Base-by-base conservation (phyloP, 164 flowering plant species). In the Nelumbo lutea region DNA sequence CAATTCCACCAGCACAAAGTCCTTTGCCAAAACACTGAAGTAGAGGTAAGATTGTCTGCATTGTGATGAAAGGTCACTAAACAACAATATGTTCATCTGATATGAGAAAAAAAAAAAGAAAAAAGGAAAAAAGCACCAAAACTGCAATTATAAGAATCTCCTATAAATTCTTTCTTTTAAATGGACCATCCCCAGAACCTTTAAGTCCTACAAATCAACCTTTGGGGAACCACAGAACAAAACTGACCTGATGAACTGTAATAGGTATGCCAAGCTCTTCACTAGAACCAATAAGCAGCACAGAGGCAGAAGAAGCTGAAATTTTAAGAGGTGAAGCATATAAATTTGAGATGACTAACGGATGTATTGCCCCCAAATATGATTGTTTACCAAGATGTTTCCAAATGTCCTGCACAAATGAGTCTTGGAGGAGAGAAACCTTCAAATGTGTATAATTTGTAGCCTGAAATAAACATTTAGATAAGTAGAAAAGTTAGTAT, bases 221-320 rank as follows among this genome's bases (percentile, higher is more conserved):
- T 59, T 59, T 3, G 38, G 10, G 76, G 56, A 66, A 67, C 50
- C 41, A 43, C 2, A 3, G 47, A 63, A 65, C 50, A 42, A 70
- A 70, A 47, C 60, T 48, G 77, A 95, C 99, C 99, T 95, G 99
- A 77, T 95, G 85, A 72, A 89, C 73, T 50, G 97, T 88, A 65
- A 90, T 73, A 62, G 99, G 97, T 62, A 88, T 71, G 39, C 99
- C 99, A 70, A 95, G 93, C 83, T 95, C 99, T 73, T 95, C 97
- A 74, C 99, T 85, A 43, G 97, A 92, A 65, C 96, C 91, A 76
- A 95, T 88, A 75, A 95, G 82, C 71, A 95, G 83, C 68, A 92
- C 99, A 69, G 99, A 83, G 62, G 99, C 97, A 72, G 97, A 96
- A 75, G 87, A 78, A 65, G 92, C 86, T 6, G 96, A 87, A 75